A percentile compares a stretch with the other conserved stretches of the same genome.
phyloP scores from a whole-genome alignment of 2,329 filamentous ascomycete genomes.

The Leptosphaerulina australis region DNA sequence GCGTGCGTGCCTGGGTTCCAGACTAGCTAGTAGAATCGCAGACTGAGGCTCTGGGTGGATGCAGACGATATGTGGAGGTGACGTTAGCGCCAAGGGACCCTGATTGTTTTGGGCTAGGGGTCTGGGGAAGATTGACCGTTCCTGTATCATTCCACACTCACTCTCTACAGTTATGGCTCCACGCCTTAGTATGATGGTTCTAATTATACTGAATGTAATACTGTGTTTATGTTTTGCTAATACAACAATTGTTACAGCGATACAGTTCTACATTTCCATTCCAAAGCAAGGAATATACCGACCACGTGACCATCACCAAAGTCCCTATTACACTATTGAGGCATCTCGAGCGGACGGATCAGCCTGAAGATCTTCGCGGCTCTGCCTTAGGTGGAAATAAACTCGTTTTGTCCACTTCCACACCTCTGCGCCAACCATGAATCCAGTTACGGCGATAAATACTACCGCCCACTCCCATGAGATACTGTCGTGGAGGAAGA shows the following conservation, averaged over 20 bases:
- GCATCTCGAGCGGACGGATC: neutral
- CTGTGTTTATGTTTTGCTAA: too few species aligned
- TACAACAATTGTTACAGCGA: too few species aligned
- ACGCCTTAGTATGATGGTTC: too few species aligned
- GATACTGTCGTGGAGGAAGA: slow-evolving; percentile 70
- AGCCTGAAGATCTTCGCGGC: neutral
- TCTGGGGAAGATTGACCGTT: slow-evolving; percentile 2
- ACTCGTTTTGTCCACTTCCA: slow-evolving; percentile 71
- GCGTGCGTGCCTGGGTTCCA: neutral
- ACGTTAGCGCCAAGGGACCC: slow-evolving; percentile 5
- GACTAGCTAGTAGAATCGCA: neutral
- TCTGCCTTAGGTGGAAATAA: slow-evolving; percentile 28
- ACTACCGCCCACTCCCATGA: slow-evolving; percentile 73
- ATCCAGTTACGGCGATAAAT: slow-evolving; percentile 64
- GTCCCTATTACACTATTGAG: neutral
- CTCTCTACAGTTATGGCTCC: too few species aligned
- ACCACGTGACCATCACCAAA: neutral
- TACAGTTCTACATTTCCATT: too few species aligned
- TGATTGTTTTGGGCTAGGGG: slow-evolving; percentile 4
- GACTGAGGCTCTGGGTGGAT: slow-evolving; percentile 11
- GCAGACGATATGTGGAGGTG: neutral
- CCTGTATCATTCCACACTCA: neutral
- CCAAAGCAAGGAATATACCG: too few species aligned
- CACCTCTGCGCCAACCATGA: slow-evolving; percentile 66
- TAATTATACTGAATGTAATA: too few species aligned